Evolutionary conservation across 1,139 yeast genomes (phyloP).

Genomic region (Yamadazyma jaroonii): DNA sequence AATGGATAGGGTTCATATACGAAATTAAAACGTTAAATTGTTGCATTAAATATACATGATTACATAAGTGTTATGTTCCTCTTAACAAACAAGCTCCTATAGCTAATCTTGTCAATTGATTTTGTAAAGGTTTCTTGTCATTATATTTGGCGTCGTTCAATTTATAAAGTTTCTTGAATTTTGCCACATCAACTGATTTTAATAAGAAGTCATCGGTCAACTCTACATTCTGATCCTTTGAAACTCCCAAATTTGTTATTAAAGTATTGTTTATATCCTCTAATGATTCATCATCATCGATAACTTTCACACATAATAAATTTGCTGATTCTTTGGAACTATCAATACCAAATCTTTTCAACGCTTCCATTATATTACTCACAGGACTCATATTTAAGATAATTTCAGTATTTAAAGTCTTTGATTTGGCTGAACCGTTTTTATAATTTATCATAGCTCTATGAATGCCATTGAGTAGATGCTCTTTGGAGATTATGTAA

Average conservation of each 20-base stretch:
- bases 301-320: conserved; percentile 32
- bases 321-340: conserved; percentile 15
- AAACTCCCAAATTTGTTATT: conserved; percentile 15
- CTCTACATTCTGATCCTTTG: conserved; percentile 11
- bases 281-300: conserved; percentile 9
- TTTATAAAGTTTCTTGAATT: conserved; percentile 39
- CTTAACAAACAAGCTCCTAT: conserved; percentile 39
- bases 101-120: conserved; percentile 30
- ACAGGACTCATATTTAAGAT: conserved; percentile 41
- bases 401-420: conserved; percentile 42
- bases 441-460: conserved; percentile 30
- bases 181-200: conserved; percentile 23
- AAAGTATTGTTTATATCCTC: conserved; percentile 14
- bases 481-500: conserved; percentile 37
- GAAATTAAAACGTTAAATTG: not conserved
- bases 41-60: not conserved
- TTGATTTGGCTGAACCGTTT: conserved; percentile 32
- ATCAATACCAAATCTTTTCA: conserved; percentile 42
- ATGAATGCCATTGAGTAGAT: conserved; percentile 31
- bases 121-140: conserved; percentile 17
- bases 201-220: conserved; percentile 26
- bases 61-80: conserved; percentile 23
- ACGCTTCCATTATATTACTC: conserved; percentile 44
- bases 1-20: conserved; percentile 5
- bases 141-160: conserved; percentile 28